Evolutionary conservation across 805 yeast species (phyloP), one percentile per base, ranked within the genome.

Genomic region (Yarrowia sp.): DNA sequence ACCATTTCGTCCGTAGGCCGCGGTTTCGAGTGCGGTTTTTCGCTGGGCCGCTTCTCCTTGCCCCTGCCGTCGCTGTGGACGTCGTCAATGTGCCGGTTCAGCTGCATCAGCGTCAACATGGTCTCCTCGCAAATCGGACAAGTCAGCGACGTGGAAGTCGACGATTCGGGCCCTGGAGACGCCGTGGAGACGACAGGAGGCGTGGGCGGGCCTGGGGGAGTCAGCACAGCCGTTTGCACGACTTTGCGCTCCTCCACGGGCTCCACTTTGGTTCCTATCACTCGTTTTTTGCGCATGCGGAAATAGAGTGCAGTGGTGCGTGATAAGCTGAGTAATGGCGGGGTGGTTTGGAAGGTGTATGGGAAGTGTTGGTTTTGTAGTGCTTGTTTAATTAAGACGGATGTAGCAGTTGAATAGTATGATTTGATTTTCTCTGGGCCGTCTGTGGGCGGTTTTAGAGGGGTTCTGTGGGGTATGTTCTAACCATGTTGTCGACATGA

Each of bases 71-170:
- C 73, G 0, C 76, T 73, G 70, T 90, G 97, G 8, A 73, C 81
- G 63, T 81, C 86, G 70, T 90, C 96, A 25, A 90, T 72, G 71
- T 90, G 97, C 44, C 78, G 76, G 70, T 88, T 88, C 62, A 89
- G 74, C 64, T 82, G 86, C 21, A 63, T 41, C 36, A 73, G 65
- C 6, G 81, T 78, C 6, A 81, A 72, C 85, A 87, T 84, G 1
- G 72, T 53, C 63, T 84, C 86, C 13, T 76, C 72, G 69, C 96
- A 90, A 1, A 90, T 85, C 1, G 96, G 96, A 68, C 96, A 90
- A 16, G 59, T 31, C 14, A 70, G 55, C 22, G 58, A 51, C 14
- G 29, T 19, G 27, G 56, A 22, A 2, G 53, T 2, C n/a, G 31
- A 6, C 18, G 42, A 16, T 35, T 33, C 42, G 3, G 58, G 38